A percentile compares a stretch with the other conserved stretches of the same genome.
Conservation (phyloP, 768 basidiomycete species). For the Suillus clintonianus region DNA sequence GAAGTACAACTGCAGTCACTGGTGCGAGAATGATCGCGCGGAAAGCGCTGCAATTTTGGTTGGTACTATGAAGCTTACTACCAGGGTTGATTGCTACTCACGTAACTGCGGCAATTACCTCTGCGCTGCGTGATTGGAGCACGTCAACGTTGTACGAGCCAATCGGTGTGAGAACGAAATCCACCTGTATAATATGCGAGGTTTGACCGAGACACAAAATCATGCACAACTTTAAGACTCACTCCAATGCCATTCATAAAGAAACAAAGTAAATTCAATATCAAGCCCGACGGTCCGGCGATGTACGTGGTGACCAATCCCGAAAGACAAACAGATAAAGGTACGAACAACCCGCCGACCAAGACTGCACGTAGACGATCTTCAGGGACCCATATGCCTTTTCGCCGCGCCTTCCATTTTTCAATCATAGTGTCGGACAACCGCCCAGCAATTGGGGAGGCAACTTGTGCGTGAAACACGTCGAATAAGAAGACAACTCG, state of each 20-base stretch:
- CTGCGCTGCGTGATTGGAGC: slow-evolving; percentile 57
- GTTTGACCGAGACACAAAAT: not conserved
- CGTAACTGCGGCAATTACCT: slow-evolving; percentile 56
- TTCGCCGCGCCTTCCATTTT: slow-evolving; percentile 44
- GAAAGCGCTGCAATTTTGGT: slow-evolving; percentile 40
- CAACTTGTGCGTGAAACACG: slow-evolving; percentile 37
- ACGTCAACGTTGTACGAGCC: slow-evolving; percentile 62
- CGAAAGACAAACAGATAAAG: slow-evolving; percentile 45
- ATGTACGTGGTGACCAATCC: slow-evolving; percentile 52
- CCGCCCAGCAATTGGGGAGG: slow-evolving; percentile 56
- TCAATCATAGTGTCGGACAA: slow-evolving; percentile 55
- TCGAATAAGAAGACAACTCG: not conserved
- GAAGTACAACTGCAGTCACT: slow-evolving; percentile 49
- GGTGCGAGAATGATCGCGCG: slow-evolving; percentile 47
- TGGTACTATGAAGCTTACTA: not conserved
- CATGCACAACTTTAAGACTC: slow-evolving; percentile 14
- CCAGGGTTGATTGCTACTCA: slow-evolving; percentile 26
- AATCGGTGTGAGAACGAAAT: slow-evolving; percentile 53
- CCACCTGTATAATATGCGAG: slow-evolving; percentile 37
- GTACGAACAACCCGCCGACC: slow-evolving; percentile 45
- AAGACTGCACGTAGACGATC: slow-evolving; percentile 41
- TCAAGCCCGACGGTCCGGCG: slow-evolving; percentile 46
- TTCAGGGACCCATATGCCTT: slow-evolving; percentile 1
- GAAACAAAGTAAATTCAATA: slow-evolving; percentile 49
- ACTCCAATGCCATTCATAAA: slow-evolving; percentile 67